Conservation (phyloP, 805 yeast genomes). For the Kluyveromyces nonfermentans region DNA sequence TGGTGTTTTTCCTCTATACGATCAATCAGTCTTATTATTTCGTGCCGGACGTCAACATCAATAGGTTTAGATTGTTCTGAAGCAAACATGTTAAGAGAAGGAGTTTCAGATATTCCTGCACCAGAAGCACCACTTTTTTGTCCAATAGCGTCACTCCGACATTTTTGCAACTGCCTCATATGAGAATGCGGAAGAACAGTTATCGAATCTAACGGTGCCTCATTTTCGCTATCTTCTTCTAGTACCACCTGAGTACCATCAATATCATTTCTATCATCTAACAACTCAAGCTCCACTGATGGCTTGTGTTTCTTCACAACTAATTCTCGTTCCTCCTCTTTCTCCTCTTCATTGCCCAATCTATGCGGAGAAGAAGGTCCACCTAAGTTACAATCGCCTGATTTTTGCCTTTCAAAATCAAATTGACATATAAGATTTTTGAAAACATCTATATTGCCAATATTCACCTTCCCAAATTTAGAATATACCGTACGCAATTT, state of each 20-base stretch:
- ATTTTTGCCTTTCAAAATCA: constrained; percentile 2
- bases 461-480: constrained; percentile 2
- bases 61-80: background rate
- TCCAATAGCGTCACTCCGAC: background rate
- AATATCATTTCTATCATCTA: background rate
- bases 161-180: constrained; percentile 5
- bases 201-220: constrained; percentile 8
- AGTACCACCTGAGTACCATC: background rate
- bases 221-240: background rate
- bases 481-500: constrained; percentile 9
- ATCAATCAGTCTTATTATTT: background rate
- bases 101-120: background rate
- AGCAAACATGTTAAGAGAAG: background rate
- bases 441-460: constrained; percentile 1
- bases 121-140: background rate
- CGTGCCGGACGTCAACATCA: background rate
- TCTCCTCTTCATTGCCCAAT: background rate
- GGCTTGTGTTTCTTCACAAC: background rate
- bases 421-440: constrained; percentile 1
- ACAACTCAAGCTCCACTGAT: background rate
- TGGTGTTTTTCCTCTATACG: constrained; percentile 1
- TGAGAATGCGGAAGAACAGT: constrained; percentile 9
- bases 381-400: background rate
- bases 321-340: background rate
- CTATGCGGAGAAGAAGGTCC: background rate